phyloP scores from a whole-genome alignment of 257 asterid genomes.

The Solanum chmielewskii region DNA sequence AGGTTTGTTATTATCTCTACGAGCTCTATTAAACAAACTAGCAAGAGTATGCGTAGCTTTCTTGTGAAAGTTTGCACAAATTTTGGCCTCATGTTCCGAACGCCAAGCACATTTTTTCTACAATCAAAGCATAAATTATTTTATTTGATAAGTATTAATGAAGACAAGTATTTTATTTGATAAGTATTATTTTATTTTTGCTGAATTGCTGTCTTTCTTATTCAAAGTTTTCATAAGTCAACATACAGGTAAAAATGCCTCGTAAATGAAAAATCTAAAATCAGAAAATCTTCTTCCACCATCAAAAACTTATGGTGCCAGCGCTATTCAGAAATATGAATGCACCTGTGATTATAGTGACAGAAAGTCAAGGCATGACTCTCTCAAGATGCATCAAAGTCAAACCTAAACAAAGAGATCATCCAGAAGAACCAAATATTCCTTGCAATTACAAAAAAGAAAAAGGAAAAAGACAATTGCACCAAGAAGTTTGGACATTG shows the following conservation, averaged over 20 bases:
- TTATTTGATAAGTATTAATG: too few relatives aligned
- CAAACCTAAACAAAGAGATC: conserved; percentile 6
- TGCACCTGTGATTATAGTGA: conserved; percentile 65
- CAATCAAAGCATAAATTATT: too few relatives aligned
- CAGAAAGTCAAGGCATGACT: conserved; percentile 21
- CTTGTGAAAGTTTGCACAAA: too few relatives aligned
- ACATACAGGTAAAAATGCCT: conserved; percentile 21
- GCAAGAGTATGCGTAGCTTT: too few relatives aligned
- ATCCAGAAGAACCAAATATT: neutral
- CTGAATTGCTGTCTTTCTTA: neutral
- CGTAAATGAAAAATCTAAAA: conserved; percentile 12
- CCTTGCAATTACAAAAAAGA: neutral
- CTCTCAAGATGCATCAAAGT: conserved; percentile 26
- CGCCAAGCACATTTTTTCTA: too few relatives aligned
- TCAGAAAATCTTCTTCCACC: conserved; percentile 47
- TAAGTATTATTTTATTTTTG: neutral
- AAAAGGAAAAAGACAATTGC: neutral
- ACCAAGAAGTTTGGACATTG: neutral
- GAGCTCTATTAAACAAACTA: too few relatives aligned
- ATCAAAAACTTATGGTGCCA: conserved; percentile 45
- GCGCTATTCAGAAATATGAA: conserved; percentile 52
- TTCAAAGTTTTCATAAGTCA: neutral
- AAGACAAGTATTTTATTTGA: too few relatives aligned
- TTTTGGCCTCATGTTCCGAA: too few relatives aligned
- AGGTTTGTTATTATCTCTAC: too few relatives aligned